phyloP scores from a whole-genome alignment of 768 basidiomycete genomes.

The Phaeolepiota aurea region DNA sequence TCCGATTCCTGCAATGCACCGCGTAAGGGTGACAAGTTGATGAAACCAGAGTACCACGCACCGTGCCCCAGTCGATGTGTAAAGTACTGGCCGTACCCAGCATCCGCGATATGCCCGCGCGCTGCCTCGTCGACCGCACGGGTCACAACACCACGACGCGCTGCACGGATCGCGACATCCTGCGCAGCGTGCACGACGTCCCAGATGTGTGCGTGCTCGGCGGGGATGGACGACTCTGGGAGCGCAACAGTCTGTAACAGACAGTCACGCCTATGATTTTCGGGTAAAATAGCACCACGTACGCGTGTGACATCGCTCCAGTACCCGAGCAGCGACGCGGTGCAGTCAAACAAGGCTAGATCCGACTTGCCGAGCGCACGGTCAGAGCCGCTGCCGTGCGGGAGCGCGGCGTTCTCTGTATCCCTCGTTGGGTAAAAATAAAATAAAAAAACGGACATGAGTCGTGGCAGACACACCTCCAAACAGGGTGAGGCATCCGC shows the following conservation, averaged over 20 bases:
- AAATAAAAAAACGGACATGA: slow-evolving; percentile 1
- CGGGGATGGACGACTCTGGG: slow-evolving; percentile 42
- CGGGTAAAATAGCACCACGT: too few relatives aligned
- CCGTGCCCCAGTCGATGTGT: slow-evolving; percentile 81
- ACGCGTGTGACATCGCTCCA: slow-evolving; percentile 75
- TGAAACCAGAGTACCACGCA: slow-evolving; percentile 17
- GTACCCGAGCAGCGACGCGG: slow-evolving; percentile 67
- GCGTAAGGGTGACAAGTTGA: background rate
- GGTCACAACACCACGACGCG: slow-evolving; percentile 40
- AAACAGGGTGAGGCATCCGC: slow-evolving; percentile 64
- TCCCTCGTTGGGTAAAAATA: background rate
- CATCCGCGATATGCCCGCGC: slow-evolving; percentile 34
- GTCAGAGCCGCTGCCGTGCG: slow-evolving; percentile 76
- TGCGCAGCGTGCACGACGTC: slow-evolving; percentile 58
- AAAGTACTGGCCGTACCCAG: slow-evolving; percentile 50
- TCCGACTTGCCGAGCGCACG: slow-evolving; percentile 46
- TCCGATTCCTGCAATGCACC: slow-evolving; percentile 55
- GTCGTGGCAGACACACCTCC: slow-evolving; percentile 44
- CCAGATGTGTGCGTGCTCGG: slow-evolving; percentile 53
- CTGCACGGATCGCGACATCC: slow-evolving; percentile 36
- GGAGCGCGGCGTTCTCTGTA: slow-evolving; percentile 77
- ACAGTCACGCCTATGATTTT: too few relatives aligned
- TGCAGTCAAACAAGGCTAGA: slow-evolving; percentile 69
- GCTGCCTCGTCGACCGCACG: slow-evolving; percentile 57
- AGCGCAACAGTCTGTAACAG: slow-evolving; percentile 55